Conservation (phyloP, 2,329 filamentous ascomycete species). For the Pseudonectria buxi region DNA sequence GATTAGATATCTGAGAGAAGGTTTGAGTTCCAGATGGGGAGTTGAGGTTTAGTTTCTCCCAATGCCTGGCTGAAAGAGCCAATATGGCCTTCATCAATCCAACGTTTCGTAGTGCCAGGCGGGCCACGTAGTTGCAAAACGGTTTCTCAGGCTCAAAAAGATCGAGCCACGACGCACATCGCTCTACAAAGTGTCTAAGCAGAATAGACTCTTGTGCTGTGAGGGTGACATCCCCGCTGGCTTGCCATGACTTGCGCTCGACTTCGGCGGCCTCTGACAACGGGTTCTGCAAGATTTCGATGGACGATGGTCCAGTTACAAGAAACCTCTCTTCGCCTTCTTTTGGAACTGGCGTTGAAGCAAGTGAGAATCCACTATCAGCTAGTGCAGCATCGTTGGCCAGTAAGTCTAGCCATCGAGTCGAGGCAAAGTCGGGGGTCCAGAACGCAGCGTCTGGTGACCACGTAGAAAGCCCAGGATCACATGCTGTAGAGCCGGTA, state of each 20-base stretch:
- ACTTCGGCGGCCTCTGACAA: background rate
- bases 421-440: constrained; percentile 9
- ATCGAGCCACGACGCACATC: constrained; percentile 11
- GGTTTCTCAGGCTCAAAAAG: constrained; percentile 16
- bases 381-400: constrained; percentile 10
- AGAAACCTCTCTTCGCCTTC: constrained; percentile 6
- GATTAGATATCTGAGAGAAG: background rate
- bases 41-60: constrained; percentile 5
- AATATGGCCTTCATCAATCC: constrained; percentile 52
- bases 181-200: constrained; percentile 4
- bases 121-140: constrained; percentile 16
- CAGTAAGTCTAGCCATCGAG: constrained; percentile 20
- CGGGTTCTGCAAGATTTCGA: constrained; percentile 9
- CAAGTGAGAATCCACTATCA: background rate
- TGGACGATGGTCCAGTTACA: constrained; percentile 14
- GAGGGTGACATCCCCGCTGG: constrained; percentile 1
- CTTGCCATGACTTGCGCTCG: constrained; percentile 3
- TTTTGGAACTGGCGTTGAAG: background rate
- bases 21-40: background rate
- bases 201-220: constrained; percentile 1
- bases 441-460: too few species aligned
- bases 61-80: constrained; percentile 46
- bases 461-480: too few species aligned
- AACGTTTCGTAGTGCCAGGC: constrained; percentile 32
- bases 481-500: too few species aligned